Evolutionary conservation across 345 rosid species (phyloP).

Genomic region (Linum trigynum): DNA sequence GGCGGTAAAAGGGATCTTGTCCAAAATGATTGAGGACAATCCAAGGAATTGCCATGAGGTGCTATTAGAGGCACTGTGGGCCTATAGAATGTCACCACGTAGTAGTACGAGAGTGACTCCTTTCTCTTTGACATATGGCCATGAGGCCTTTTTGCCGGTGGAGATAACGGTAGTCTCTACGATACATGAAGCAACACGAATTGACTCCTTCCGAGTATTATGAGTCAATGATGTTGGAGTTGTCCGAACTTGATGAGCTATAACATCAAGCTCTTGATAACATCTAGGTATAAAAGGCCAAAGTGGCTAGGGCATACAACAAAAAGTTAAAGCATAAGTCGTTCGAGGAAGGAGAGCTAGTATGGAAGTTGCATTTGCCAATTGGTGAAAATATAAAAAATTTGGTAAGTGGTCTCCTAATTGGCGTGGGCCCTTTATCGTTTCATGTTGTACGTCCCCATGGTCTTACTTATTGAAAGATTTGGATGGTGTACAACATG

Average conservation of each 20-base stretch:
- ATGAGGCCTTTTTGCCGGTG: background rate
- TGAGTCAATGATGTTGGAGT: background rate
- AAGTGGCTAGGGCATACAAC: background rate
- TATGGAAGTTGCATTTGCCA: background rate
- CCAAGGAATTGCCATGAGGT: background rate
- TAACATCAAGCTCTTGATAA: background rate
- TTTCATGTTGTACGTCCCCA: background rate
- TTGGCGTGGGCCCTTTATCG: constrained; percentile 1
- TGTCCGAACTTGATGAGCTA: background rate
- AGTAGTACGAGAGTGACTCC: background rate
- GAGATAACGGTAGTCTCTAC: background rate
- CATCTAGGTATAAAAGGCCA: background rate
- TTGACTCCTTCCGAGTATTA: background rate
- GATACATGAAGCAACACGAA: background rate
- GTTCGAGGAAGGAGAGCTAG: background rate
- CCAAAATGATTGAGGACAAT: constrained; percentile 1
- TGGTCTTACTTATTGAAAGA: background rate
- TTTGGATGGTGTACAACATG: background rate
- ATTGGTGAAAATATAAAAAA: background rate
- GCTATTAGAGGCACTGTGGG: background rate
- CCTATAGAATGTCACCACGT: background rate
- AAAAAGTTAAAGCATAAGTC: background rate
- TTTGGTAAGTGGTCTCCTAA: constrained; percentile 6
- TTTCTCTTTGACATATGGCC: constrained; percentile 1
- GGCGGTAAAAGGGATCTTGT: background rate